phyloP scores from a whole-genome alignment of 805 yeast species.

The Yamadazyma philogaea region DNA sequence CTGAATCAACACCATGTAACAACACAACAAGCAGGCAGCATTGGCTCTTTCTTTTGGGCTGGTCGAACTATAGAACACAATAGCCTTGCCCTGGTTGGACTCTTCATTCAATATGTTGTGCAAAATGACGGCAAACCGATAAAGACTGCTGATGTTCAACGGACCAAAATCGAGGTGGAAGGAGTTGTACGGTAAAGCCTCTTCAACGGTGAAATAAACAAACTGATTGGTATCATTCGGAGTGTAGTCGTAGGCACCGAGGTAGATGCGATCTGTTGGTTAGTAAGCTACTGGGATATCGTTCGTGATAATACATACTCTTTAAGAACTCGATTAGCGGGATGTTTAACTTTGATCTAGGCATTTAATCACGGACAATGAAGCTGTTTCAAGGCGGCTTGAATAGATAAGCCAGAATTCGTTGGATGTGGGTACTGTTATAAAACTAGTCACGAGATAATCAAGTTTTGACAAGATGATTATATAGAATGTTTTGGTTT shows the following conservation, averaged over 20 bases:
- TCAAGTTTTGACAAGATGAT: neutral
- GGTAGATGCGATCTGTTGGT: conserved; percentile 64
- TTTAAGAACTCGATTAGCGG: conserved; percentile 43
- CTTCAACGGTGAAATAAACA: conserved; percentile 90
- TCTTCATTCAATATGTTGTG: conserved; percentile 90
- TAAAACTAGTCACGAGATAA: conserved; percentile 3
- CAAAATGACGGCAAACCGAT: conserved; percentile 90
- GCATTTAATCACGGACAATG: conserved; percentile 1
- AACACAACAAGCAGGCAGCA: conserved; percentile 90
- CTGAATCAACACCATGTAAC: conserved; percentile 93
- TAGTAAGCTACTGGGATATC: neutral
- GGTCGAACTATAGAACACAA: conserved; percentile 83
- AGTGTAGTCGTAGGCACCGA: conserved; percentile 79
- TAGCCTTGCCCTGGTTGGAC: conserved; percentile 79
- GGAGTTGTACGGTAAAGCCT: conserved; percentile 87
- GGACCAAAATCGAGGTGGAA: conserved; percentile 98
- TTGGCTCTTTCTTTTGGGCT: conserved; percentile 82
- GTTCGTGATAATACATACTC: conserved; percentile 28
- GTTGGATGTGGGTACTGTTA: neutral
- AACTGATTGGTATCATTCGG: conserved; percentile 75
- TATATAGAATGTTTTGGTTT: conserved; percentile 9
- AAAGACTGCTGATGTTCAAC: conserved; percentile 85
- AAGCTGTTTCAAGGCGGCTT: neutral
- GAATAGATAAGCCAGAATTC: neutral
- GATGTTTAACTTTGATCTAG: conserved; percentile 16